Base-by-base conservation (phyloP, 306 rosid genomes). In the Quercus engelmannii region DNA sequence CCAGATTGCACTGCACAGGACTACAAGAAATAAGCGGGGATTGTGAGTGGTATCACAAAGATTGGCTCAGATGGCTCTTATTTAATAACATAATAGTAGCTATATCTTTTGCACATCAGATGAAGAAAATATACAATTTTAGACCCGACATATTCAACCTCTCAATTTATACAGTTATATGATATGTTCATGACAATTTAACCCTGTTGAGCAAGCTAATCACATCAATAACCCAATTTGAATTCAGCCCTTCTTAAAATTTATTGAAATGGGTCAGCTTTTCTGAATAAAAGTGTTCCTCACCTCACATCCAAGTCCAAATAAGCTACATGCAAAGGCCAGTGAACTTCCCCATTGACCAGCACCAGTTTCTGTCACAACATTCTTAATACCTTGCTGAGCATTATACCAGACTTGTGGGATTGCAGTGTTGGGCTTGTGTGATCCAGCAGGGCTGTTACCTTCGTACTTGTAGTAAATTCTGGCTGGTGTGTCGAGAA, bases 391-490 rank as follows among this genome's bases (percentile, higher is more conserved):
- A 7, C 99, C 99, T 85, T 76, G 90, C 82, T 95, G 89, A 76
- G 86, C 70, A 86, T 95, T 95, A 79, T 95, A 95, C 90, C 93
- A 95, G 58, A 86, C 98, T 84, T 95, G 99, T 59, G 99, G 99
- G 70, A 95, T 93, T 65, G 98, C 97, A 51, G 92, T 86, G 90
- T 95, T 92, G 7, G 99, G 88, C 79, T 95, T 95, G 87, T 95
- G 99, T 43, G 99, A 95, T 12, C 99, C 99, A 1, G 98, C 97
- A 0, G 98, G 99, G 86, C 99, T 95, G 13, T 78, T 94, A 33
- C 99, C 99, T 87, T 95, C 99, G 38, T 95, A 91, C 83, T 95
- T 95, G 91, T 92, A 95, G 83, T 95, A 95, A 78, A 95, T 95
- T 85, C 94, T 86, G 8, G 98, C 99, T 1, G 98, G 99, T 1